Conservation (phyloP, 805 yeast species). For the Starmerella asiatica region DNA sequence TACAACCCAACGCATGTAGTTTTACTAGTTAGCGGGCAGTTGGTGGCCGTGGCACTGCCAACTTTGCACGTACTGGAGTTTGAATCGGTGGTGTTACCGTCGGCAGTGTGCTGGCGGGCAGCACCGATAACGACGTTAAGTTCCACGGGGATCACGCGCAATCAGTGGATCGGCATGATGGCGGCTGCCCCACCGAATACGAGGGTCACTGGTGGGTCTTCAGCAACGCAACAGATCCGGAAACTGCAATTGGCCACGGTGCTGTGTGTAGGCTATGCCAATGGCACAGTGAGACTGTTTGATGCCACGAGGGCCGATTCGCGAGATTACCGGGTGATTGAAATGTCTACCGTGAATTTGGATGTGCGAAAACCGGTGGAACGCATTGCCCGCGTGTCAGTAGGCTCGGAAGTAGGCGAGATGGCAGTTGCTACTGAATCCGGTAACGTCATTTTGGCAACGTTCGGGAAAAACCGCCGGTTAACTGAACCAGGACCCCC, state of each 20-base stretch:
- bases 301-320: constrained; percentile 70
- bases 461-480: constrained; percentile 44
- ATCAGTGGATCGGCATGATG: constrained; percentile 71
- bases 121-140: constrained; percentile 50
- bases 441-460: constrained; percentile 66
- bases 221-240: constrained; percentile 39
- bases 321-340: constrained; percentile 45
- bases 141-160: constrained; percentile 45
- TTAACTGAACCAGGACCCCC: constrained; percentile 12
- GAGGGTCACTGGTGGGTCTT: constrained; percentile 68
- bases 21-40: constrained; percentile 27
- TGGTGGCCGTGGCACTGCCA: constrained; percentile 14
- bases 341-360: constrained; percentile 39
- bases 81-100: constrained; percentile 57
- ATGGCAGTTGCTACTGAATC: constrained; percentile 50
- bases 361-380: constrained; percentile 28
- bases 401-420: constrained; percentile 67
- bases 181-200: constrained; percentile 34
- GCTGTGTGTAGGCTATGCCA: constrained; percentile 48
- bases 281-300: constrained; percentile 68
- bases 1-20: constrained; percentile 62
- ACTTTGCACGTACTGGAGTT: constrained; percentile 29
- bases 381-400: constrained; percentile 47
- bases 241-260: constrained; percentile 44
- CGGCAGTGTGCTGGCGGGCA: constrained; percentile 62